Evolutionary conservation across 2,329 filamentous ascomycete species (phyloP).

Genomic region (Ceratocystis cubensis): DNA sequence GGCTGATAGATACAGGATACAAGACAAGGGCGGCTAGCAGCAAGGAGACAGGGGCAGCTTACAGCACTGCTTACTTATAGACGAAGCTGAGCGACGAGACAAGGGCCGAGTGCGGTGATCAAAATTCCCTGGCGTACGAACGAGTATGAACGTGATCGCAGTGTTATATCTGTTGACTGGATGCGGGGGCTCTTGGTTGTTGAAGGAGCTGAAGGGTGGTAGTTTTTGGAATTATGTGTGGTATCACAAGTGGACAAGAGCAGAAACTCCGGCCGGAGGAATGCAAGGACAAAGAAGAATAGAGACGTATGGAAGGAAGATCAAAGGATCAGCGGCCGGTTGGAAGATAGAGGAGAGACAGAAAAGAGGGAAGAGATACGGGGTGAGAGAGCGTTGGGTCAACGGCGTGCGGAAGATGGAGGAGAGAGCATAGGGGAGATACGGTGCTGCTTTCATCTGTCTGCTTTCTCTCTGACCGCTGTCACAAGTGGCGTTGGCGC

Average conservation of each 20-base stretch:
- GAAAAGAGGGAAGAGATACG: too few species aligned
- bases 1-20: too few species aligned
- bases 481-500: neutral
- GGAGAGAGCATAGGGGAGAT: neutral
- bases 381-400: neutral
- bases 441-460: neutral
- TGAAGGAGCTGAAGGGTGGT: conserved; percentile 23
- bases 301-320: too few species aligned
- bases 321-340: too few species aligned
- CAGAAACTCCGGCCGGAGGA: neutral
- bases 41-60: too few species aligned
- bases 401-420: neutral
- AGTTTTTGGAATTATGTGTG: neutral
- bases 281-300: neutral
- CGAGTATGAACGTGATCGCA: neutral
- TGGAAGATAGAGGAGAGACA: too few species aligned
- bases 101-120: too few species aligned
- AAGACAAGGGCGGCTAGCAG: too few species aligned
- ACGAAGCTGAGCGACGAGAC: too few species aligned
- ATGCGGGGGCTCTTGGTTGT: neutral
- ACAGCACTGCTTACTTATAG: too few species aligned
- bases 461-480: neutral
- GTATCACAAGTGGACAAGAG: neutral
- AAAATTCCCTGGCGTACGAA: too few species aligned
- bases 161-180: neutral